Percentiles rank a stretch among this genome's conserved stretches.
Evolutionary conservation across 352 stramenopile species (phyloP).

Genomic region (Elongisporangium anandrum): DNA sequence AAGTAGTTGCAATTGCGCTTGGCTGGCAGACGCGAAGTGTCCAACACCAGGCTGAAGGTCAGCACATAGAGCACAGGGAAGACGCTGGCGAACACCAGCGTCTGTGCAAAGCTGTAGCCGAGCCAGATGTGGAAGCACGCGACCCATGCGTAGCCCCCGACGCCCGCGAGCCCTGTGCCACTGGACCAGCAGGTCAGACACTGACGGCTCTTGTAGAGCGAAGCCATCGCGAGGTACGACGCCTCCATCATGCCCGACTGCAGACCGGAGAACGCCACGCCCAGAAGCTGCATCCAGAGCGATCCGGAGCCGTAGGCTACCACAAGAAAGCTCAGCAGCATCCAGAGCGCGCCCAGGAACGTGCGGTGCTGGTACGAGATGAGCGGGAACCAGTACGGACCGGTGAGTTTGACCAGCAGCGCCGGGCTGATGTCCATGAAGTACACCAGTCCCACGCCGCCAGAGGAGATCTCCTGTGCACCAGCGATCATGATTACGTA

Average conservation of each 20-base stretch:
- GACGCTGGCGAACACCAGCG: conserved; percentile 45
- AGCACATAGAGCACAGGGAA: conserved; percentile 66
- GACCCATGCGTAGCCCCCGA: conserved; percentile 89
- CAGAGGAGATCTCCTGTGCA: conserved; percentile 89
- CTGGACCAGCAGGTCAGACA: conserved; percentile 91
- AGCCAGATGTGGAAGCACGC: conserved; percentile 66
- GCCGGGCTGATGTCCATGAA: conserved; percentile 90
- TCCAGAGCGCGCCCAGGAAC: conserved; percentile 58
- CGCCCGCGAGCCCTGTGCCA: conserved; percentile 89
- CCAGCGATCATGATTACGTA: conserved; percentile 95
- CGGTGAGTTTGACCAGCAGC: conserved; percentile 85
- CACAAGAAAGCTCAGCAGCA: conserved; percentile 78
- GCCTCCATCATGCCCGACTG: conserved; percentile 89
- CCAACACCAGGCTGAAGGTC: conserved; percentile 60
- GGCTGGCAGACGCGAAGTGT: conserved; percentile 39
- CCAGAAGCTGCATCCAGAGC: conserved; percentile 77
- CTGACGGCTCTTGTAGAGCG: conserved; percentile 69
- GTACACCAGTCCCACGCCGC: conserved; percentile 90
- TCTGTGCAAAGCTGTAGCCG: conserved; percentile 61
- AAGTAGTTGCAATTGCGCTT: conserved; percentile 30
- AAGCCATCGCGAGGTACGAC: conserved; percentile 84
- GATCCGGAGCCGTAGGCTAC: conserved; percentile 56
- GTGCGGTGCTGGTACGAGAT: conserved; percentile 87
- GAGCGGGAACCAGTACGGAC: conserved; percentile 93
- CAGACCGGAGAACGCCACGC: conserved; percentile 82